These are phyloP conservation scores for Colletotrichum trifolii DNA, from an alignment of 2,329 filamentous ascomycete species.

Conservation along the genomic window DNA sequence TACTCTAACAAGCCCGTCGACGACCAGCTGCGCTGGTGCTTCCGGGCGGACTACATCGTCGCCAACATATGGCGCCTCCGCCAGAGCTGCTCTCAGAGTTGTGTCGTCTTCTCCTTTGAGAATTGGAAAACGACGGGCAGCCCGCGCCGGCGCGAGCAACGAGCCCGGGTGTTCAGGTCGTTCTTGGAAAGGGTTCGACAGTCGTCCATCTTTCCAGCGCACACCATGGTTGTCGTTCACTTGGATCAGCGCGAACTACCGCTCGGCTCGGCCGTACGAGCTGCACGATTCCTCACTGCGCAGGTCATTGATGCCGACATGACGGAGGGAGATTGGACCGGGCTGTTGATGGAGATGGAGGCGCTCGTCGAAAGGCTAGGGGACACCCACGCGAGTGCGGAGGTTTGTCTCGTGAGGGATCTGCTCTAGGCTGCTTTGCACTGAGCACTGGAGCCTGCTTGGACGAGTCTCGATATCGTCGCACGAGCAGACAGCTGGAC, in stretches of 20 bases:
- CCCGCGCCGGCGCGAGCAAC: not conserved
- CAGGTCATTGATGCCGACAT: not conserved
- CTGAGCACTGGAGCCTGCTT: no score
- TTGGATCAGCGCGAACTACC: not conserved
- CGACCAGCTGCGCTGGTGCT: conserved; percentile 4
- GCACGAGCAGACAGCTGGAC: no score
- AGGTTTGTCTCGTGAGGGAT: no score
- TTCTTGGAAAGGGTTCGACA: not conserved
- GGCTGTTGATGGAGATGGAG: conserved; percentile 10
- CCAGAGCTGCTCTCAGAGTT: not conserved
- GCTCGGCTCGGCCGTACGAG: not conserved
- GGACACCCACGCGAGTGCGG: not conserved
- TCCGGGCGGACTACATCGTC: conserved; percentile 10
- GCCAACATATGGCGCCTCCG: conserved; percentile 7
- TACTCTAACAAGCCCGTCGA: not conserved
- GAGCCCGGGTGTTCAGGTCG: not conserved
- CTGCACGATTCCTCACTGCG: not conserved
- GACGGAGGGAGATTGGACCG: not conserved
- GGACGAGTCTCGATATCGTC: no score
- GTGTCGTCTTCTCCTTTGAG: conserved; percentile 1
- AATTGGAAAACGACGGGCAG: not conserved
- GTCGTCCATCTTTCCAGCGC: not conserved
- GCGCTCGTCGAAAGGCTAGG: not conserved
- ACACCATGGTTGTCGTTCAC: not conserved
- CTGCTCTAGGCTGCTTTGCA: no score